Conservation (phyloP, 371 early-diverging fungal genomes). For the Mucor piriformis region DNA sequence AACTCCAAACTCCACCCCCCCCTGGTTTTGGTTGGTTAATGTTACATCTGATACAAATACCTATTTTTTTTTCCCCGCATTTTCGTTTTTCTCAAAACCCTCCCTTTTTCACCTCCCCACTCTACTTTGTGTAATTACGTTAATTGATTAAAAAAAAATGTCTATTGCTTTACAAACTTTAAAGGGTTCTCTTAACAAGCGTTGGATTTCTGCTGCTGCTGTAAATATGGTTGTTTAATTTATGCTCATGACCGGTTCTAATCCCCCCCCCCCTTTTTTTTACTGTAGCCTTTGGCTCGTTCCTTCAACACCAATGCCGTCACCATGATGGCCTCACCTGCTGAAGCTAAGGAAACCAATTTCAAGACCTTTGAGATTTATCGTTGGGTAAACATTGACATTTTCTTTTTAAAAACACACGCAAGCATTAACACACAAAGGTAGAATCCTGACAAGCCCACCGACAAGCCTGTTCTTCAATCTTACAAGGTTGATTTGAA, state of each 20-base stretch:
- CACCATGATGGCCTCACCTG: slow-evolving; percentile 43
- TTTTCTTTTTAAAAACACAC: too few species aligned
- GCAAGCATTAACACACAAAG: too few species aligned
- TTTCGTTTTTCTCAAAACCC: not conserved
- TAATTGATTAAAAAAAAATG: slow-evolving; percentile 13
- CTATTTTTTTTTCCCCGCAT: slow-evolving; percentile 4
- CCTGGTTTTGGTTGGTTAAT: slow-evolving; percentile 3
- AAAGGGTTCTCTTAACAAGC: slow-evolving; percentile 17
- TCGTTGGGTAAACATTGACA: slow-evolving; percentile 86
- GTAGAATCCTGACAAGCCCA: slow-evolving; percentile 78
- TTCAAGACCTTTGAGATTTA: slow-evolving; percentile 83
- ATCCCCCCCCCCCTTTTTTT: not conserved
- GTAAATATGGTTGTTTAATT: not conserved
- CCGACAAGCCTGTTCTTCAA: slow-evolving; percentile 87
- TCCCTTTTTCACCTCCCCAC: slow-evolving; percentile 5
- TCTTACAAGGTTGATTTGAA: slow-evolving; percentile 89
- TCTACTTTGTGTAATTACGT: slow-evolving; percentile 5
- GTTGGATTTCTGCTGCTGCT: slow-evolving; percentile 26
- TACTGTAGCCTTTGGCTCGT: slow-evolving; percentile 44
- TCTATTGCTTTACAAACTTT: slow-evolving; percentile 28
- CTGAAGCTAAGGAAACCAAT: slow-evolving; percentile 53
- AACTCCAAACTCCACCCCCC: not conserved
- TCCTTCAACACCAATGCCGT: slow-evolving; percentile 37
- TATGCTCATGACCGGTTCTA: not conserved
- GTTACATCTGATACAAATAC: not conserved